phyloP scores from a whole-genome alignment of 768 basidiomycete species.

The Leccinum incarnatum region DNA sequence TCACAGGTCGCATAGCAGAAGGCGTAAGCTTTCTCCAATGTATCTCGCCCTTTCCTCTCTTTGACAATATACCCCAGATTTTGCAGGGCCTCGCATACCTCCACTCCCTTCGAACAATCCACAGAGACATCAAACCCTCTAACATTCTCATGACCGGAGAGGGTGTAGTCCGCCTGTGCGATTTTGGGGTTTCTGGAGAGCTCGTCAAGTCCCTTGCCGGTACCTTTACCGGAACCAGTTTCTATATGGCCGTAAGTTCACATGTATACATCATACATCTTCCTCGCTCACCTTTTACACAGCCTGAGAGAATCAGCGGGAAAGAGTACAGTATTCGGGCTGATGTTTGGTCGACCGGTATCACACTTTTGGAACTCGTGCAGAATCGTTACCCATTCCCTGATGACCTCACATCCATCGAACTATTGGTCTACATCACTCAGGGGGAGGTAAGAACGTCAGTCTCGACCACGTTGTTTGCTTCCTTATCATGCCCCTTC shows the following conservation, averaged over 20 bases:
- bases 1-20: constrained; percentile 89
- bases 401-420: constrained; percentile 87
- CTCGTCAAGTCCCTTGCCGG: constrained; percentile 88
- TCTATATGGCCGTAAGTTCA: constrained; percentile 93
- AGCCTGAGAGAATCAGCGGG: constrained; percentile 95
- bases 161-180: constrained; percentile 88
- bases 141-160: constrained; percentile 88
- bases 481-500: constrained; percentile 13
- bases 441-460: constrained; percentile 58
- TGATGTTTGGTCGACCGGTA: constrained; percentile 97
- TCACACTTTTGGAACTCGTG: constrained; percentile 90
- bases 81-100: constrained; percentile 93
- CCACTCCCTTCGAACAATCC: constrained; percentile 88
- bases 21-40: constrained; percentile 54
- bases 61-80: constrained; percentile 45
- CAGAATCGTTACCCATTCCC: constrained; percentile 96
- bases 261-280: background rate
- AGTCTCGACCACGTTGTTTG: constrained; percentile 3
- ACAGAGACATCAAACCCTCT: constrained; percentile 93
- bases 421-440: constrained; percentile 88
- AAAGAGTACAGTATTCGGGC: constrained; percentile 91
- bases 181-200: constrained; percentile 98
- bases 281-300: constrained; percentile 11
- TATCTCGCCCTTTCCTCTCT: background rate
- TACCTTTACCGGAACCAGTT: constrained; percentile 96